Percentiles rank a stretch among this genome's conserved stretches.
phyloP scores from a whole-genome alignment of 257 asterid species.

The Fraxinus anomala region DNA sequence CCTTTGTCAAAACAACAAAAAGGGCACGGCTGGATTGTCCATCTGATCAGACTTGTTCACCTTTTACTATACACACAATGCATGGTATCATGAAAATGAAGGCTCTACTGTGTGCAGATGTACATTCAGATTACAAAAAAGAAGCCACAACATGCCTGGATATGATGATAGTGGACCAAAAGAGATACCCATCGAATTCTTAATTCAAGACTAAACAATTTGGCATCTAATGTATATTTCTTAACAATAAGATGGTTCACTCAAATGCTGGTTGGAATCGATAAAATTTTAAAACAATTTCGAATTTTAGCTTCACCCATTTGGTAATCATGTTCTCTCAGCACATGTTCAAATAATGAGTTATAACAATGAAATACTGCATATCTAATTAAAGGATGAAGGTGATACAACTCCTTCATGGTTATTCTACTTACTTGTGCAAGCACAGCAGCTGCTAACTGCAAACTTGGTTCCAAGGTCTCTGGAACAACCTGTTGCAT shows the following conservation, averaged over 20 bases:
- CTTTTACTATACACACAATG: neutral
- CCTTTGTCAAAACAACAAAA: neutral
- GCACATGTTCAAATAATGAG: neutral
- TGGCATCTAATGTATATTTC: neutral
- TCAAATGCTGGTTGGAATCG: neutral
- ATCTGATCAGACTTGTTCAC: neutral
- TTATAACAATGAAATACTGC: neutral
- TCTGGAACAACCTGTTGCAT: slow-evolving; percentile 87
- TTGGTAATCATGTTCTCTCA: neutral
- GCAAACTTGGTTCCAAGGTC: slow-evolving; percentile 97
- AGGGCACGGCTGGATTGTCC: neutral
- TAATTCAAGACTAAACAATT: neutral
- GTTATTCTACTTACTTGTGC: slow-evolving; percentile 66
- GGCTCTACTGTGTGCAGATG: neutral
- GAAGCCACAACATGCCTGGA: neutral
- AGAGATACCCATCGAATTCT: neutral
- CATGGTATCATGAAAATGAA: neutral
- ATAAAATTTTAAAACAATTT: neutral
- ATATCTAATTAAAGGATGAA: slow-evolving; percentile 13
- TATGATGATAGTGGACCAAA: neutral
- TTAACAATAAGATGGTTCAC: neutral
- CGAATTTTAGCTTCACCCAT: neutral
- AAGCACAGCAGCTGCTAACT: slow-evolving; percentile 97
- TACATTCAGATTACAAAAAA: neutral
- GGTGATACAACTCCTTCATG: neutral